Conservation (phyloP, 805 yeast genomes). For the Ogataea angusta region DNA sequence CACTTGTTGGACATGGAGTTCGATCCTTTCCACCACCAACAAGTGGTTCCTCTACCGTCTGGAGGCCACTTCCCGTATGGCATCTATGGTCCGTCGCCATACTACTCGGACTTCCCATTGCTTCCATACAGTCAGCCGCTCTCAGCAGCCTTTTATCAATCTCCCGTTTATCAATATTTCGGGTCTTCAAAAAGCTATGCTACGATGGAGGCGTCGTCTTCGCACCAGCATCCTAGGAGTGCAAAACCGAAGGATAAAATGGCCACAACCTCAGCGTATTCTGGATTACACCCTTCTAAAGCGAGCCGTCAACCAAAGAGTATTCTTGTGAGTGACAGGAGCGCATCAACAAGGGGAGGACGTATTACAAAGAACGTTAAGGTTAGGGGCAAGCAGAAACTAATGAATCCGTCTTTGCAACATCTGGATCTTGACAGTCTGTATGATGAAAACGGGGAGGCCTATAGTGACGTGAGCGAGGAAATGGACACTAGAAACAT, state of each 20-base stretch:
- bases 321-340: slow-evolving; percentile 16
- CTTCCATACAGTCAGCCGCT: slow-evolving; percentile 15
- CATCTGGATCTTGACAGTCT: slow-evolving; percentile 24
- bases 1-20: slow-evolving; percentile 19
- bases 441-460: slow-evolving; percentile 20
- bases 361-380: slow-evolving; percentile 17
- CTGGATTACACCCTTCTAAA: slow-evolving; percentile 4
- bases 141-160: slow-evolving; percentile 14
- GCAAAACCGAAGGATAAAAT: not conserved
- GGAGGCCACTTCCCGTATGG: slow-evolving; percentile 21
- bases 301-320: slow-evolving; percentile 14
- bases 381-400: slow-evolving; percentile 20
- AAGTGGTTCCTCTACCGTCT: slow-evolving; percentile 15
- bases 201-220: slow-evolving; percentile 15
- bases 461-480: slow-evolving; percentile 17
- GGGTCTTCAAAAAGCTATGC: slow-evolving; percentile 18
- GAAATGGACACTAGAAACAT: slow-evolving; percentile 39
- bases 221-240: slow-evolving; percentile 1
- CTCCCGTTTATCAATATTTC: slow-evolving; percentile 13
- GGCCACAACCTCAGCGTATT: not conserved
- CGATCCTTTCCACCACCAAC: slow-evolving; percentile 17
- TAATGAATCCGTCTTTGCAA: slow-evolving; percentile 26
- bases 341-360: slow-evolving; percentile 12
- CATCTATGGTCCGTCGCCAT: slow-evolving; percentile 21
- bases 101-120: slow-evolving; percentile 16